These are phyloP conservation scores for Apium graveolens DNA, from an alignment of 129 eudicot species.

Conservation along the genomic window DNA sequence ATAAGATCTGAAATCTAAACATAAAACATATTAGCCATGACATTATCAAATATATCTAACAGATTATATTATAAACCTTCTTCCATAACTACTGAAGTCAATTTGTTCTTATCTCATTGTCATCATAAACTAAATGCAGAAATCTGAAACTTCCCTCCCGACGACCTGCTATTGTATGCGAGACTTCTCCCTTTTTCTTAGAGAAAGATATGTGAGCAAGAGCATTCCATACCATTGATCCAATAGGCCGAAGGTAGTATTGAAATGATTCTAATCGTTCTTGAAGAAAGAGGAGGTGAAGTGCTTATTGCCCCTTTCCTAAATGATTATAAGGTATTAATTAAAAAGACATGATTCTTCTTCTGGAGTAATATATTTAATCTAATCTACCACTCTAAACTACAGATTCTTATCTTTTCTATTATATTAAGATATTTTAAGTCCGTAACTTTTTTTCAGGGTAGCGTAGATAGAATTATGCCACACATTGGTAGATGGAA, in stretches of 20 bases:
- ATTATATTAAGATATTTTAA: neutral
- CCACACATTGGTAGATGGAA: conserved; percentile 85
- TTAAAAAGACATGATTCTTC: neutral
- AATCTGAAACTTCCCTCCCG: conserved; percentile 92
- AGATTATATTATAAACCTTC: too few relatives aligned
- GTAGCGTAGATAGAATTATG: conserved; percentile 35
- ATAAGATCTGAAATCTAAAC: too few relatives aligned
- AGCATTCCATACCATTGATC: conserved; percentile 88
- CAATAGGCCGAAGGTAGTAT: conserved; percentile 66
- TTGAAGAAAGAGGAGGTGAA: too few relatives aligned
- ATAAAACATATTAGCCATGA: too few relatives aligned
- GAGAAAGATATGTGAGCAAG: conserved; percentile 70
- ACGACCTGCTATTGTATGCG: conserved; percentile 80
- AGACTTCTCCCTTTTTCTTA: too few relatives aligned
- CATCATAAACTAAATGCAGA: conserved; percentile 29
- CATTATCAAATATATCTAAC: too few relatives aligned
- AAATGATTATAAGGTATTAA: conserved; percentile 42
- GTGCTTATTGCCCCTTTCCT: conserved; percentile 48
- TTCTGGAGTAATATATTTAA: neutral
- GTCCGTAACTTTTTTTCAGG: conserved; percentile 29
- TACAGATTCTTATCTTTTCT: neutral
- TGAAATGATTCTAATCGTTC: conserved; percentile 74
- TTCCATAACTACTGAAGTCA: neutral
- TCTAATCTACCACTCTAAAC: neutral
- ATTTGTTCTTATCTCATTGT: conserved; percentile 1